A percentile compares a stretch with the other conserved stretches of the same genome.
Conservation (phyloP, 2,329 filamentous ascomycete species). For the Colletotrichum viniferum region DNA sequence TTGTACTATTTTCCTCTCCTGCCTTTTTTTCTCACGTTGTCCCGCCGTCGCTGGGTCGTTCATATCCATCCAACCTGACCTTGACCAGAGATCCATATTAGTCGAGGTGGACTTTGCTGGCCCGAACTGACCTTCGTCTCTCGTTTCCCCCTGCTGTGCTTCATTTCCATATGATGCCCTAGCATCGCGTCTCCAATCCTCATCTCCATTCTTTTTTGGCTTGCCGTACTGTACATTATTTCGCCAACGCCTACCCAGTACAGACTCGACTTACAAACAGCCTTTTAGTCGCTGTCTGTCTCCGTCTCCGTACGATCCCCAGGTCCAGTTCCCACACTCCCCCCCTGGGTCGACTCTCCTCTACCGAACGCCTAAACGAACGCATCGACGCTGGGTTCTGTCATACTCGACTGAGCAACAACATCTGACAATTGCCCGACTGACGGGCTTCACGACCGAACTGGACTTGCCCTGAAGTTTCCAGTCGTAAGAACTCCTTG, state of each 20-base stretch:
- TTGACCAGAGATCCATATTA: slow-evolving; percentile 20
- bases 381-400: not conserved
- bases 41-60: slow-evolving; percentile 19
- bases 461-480: not conserved
- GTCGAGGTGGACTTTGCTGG: slow-evolving; percentile 9
- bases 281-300: not conserved
- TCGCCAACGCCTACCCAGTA: not conserved
- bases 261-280: not conserved
- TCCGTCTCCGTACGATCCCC: not conserved
- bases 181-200: slow-evolving; percentile 12
- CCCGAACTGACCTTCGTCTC: slow-evolving; percentile 10
- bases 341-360: not conserved
- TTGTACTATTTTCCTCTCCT: slow-evolving; percentile 3
- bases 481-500: not conserved
- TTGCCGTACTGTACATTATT: not conserved
- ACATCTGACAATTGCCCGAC: not conserved
- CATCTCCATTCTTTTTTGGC: slow-evolving; percentile 11
- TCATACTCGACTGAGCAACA: not conserved
- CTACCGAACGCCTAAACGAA: not conserved
- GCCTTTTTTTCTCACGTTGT: slow-evolving; percentile 18
- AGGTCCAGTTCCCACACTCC: not conserved
- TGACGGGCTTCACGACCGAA: not conserved
- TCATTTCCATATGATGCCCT: slow-evolving; percentile 20
- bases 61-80: slow-evolving; percentile 8
- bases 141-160: slow-evolving; percentile 16